Conservation (phyloP, 2,329 filamentous ascomycete genomes). For the Fusarium sp. region DNA sequence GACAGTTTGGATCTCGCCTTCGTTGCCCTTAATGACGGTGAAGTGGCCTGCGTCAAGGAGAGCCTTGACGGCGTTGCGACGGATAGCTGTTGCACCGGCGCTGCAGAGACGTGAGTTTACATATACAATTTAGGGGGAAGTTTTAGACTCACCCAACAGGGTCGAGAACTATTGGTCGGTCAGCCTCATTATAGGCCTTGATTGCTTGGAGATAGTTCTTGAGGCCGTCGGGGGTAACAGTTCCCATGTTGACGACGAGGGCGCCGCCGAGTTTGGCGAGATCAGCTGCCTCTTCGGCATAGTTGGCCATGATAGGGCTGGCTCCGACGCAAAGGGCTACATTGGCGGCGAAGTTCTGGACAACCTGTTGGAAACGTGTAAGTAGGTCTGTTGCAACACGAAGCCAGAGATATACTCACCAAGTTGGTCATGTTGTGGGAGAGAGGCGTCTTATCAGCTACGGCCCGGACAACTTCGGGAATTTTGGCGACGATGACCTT, state of each 20-base stretch:
- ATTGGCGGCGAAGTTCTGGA: conserved; percentile 95
- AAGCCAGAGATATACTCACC: conserved; percentile 55
- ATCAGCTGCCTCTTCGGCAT: conserved; percentile 85
- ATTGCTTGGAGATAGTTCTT: conserved; percentile 81
- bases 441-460: conserved; percentile 77
- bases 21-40: conserved; percentile 94
- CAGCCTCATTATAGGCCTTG: conserved; percentile 82
- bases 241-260: conserved; percentile 96
- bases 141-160: conserved; percentile 78
- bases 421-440: conserved; percentile 98
- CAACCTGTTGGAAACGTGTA: conserved; percentile 64
- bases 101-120: conserved; percentile 51
- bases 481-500: conserved; percentile 65
- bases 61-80: conserved; percentile 78
- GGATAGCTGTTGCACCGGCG: conserved; percentile 83
- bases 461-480: conserved; percentile 68
- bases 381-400: not conserved
- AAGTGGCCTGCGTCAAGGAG: conserved; percentile 84
- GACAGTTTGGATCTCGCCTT: conserved; percentile 85
- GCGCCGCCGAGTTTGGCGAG: conserved; percentile 83
- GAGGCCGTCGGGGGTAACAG: conserved; percentile 82
- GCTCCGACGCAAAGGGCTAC: conserved; percentile 87
- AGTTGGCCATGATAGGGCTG: conserved; percentile 95
- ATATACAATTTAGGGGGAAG: not conserved
- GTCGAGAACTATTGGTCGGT: conserved; percentile 85